Conservation (phyloP, 2,329 filamentous ascomycete species). For the Aspergillus intermedius region DNA sequence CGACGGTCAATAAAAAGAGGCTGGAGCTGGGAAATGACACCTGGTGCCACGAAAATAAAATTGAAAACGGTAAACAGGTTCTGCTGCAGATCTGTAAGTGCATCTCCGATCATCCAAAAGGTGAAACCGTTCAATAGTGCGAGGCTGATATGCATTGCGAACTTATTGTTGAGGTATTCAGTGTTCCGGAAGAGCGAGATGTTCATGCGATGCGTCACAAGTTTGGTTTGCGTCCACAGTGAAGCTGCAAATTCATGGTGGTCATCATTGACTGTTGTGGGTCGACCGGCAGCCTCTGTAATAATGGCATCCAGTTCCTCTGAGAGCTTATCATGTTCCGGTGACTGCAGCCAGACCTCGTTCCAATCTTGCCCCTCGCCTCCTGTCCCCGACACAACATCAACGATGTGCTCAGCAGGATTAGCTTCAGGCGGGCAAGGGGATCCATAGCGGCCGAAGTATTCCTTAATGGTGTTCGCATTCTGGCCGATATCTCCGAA, state of each 20-base stretch:
- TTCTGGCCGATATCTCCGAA: constrained; percentile 63
- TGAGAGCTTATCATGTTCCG: constrained; percentile 51
- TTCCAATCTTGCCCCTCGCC: constrained; percentile 47
- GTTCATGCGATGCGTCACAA: constrained; percentile 63
- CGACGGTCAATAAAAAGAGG: constrained; percentile 65
- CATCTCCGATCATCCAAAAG: constrained; percentile 62
- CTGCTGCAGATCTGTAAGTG: constrained; percentile 61
- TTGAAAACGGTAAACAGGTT: constrained; percentile 65
- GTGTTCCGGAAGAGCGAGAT: constrained; percentile 59
- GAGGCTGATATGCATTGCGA: constrained; percentile 49
- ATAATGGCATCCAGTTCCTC: constrained; percentile 51
- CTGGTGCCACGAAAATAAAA: constrained; percentile 49
- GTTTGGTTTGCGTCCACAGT: constrained; percentile 54
- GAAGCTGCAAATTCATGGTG: constrained; percentile 60
- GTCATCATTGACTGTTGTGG: constrained; percentile 33
- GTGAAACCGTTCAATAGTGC: constrained; percentile 47
- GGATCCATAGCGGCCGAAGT: constrained; percentile 59
- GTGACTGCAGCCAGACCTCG: constrained; percentile 61
- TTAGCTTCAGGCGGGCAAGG: constrained; percentile 57
- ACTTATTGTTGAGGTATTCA: constrained; percentile 61
- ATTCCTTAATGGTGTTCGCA: constrained; percentile 56
- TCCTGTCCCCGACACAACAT: constrained; percentile 46
- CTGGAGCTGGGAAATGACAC: constrained; percentile 46
- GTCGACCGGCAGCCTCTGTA: constrained; percentile 43
- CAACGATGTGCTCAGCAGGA: constrained; percentile 54